Evolutionary conservation across 202 grass and related monocot species (phyloP), one percentile per base, ranked within the genome.

Genomic region (Carex arenaria): DNA sequence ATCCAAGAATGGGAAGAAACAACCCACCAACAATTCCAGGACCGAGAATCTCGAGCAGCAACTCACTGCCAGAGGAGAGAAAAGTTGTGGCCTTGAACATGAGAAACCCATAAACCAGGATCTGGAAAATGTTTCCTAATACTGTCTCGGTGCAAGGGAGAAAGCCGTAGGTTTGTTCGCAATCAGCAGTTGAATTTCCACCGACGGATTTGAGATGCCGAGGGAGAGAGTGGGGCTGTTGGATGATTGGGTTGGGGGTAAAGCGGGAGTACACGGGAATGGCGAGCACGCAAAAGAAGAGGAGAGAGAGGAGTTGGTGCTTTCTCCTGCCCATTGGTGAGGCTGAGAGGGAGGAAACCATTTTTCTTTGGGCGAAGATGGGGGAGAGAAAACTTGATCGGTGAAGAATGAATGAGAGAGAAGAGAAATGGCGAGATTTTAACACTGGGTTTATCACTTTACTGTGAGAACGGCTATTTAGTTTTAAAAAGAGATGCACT

Each of bases 1-100:
- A 86, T 17, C 95, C 95, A 56, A 98, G 93, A 80, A 98, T 92
- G 76, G 95, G 91, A 34, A 98, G 91, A 66, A 95, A 93, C 83
- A 98, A 91, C 0, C 95, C 95, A 1, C 93, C 95, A 61, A 98
- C 86, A 63, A 98, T 86, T 22, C 95, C 95, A 0, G 95, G 95
- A 15, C 95, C 95, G 77, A 98, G 77, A 84, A 98, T 95, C 81
- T 93, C 63, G 55, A 98, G 93, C 66, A 98, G 88, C 56, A 95
- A 71, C 86, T 98, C 95, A 88, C 93, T 95, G 43, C 95, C 95
- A 49, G 93, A 76, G 40, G 93, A 98, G 34, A 98, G 85, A 85
- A 83, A 93, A 2, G 95, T 98, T 11, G 95, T 93, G 18, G 89
- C 81, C 85, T 95, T 98, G 84, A 90, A 98, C 93, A 98, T 93